phyloP scores from a whole-genome alignment of 257 asterid genomes.

The Nemophila menziesii region DNA sequence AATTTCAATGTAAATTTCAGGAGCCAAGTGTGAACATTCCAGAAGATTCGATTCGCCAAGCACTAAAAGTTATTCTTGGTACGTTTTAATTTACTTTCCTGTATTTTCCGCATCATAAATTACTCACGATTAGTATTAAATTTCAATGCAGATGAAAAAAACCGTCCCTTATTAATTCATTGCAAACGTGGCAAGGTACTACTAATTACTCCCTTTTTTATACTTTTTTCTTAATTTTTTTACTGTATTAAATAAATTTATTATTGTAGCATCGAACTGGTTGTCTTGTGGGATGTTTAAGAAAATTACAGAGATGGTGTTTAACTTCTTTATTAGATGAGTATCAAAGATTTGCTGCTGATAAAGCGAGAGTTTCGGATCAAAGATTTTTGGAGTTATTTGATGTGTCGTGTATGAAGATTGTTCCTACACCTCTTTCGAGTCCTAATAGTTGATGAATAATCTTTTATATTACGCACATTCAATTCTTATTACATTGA shows the following conservation, averaged over 20 bases:
- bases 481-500: no score
- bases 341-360: conserved; percentile 74
- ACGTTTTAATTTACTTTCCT: not conserved
- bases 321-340: conserved; percentile 65
- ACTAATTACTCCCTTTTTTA: not conserved
- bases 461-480: not conserved
- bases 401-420: conserved; percentile 40
- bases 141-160: conserved; percentile 45
- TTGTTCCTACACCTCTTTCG: conserved; percentile 15
- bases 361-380: conserved; percentile 71
- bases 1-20: conserved; percentile 29
- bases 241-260: no score
- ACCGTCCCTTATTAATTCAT: conserved; percentile 73
- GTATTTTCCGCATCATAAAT: not conserved
- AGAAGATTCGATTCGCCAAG: conserved; percentile 39
- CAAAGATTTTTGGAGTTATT: conserved; percentile 63
- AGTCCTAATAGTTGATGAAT: conserved; percentile 9
- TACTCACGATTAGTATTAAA: conserved; percentile 5
- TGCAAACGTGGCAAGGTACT: conserved; percentile 91
- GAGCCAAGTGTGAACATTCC: conserved; percentile 64
- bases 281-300: conserved; percentile 75
- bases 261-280: conserved; percentile 74
- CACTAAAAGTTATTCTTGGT: conserved; percentile 59
- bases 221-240: not conserved
- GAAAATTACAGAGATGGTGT: conserved; percentile 79